Evolutionary conservation across 306 rosid genomes (phyloP).

Genomic region (Prunus padus): DNA sequence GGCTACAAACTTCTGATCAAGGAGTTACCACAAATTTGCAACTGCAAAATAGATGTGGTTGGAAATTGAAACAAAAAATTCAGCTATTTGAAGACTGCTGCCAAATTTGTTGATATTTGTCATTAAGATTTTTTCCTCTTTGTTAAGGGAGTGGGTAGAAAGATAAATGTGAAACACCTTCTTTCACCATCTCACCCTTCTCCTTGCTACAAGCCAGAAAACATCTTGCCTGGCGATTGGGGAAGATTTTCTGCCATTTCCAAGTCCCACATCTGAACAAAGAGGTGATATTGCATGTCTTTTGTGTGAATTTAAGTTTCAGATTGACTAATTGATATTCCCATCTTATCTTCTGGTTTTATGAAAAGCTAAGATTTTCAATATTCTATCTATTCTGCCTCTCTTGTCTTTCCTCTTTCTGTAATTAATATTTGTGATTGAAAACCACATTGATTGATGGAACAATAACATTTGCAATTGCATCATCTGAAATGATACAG

Average conservation of each 20-base stretch:
- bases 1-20: constrained; percentile 17
- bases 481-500: too few relatives aligned
- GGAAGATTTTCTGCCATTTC: neutral
- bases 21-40: constrained; percentile 26
- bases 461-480: too few relatives aligned
- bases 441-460: too few relatives aligned
- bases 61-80: constrained; percentile 8
- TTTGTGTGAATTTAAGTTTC: neutral
- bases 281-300: neutral
- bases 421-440: too few relatives aligned
- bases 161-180: neutral
- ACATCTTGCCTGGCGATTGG: neutral
- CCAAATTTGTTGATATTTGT: constrained; percentile 7
- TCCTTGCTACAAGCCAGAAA: constrained; percentile 5
- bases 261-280: neutral
- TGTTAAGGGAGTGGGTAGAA: constrained; percentile 3
- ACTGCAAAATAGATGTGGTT: constrained; percentile 17
- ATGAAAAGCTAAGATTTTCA: too few relatives aligned
- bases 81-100: constrained; percentile 8
- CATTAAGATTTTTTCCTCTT: neutral
- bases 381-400: too few relatives aligned
- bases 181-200: constrained; percentile 19
- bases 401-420: too few relatives aligned
- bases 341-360: neutral
- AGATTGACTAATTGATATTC: too few relatives aligned